Base-by-base conservation (phyloP, 306 rosid genomes). In the Fragaria nilgerrensis region DNA sequence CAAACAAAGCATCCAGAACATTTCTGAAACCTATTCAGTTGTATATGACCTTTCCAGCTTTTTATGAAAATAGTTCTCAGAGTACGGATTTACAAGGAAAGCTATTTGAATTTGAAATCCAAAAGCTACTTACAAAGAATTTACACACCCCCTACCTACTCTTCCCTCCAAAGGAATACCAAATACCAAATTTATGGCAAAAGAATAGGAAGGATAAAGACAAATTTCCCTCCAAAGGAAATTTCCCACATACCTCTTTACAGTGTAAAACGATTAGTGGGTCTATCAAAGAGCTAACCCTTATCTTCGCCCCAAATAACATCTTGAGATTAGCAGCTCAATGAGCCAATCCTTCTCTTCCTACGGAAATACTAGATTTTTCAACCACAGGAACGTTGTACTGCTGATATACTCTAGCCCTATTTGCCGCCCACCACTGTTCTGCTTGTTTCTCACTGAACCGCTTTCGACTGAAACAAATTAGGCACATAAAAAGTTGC, bases 371-470 rank as follows among this genome's bases (percentile, higher is more conserved):
- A 79, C 72, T 63, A 5, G 91, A 88, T 83, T 90, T 90, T 86
- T 90, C 93, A 39, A 77, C 76, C 84, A 85, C 79, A 47, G 86
- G 93, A 63, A 88, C 95, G 23, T 89, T 85, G 79, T 89, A 92
- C 66, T 84, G 87, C 77, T 88, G 90, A 36, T 90, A 87, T 29
- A 92, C 97, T 75, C 93, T 87, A 34, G 82, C 74, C 2, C 93
- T 86, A 76, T 92, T 92, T 80, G 78, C 91, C 5, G 93, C 86
- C 97, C 97, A 92, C 93, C 95, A 89, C 77, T 85, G 91, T 80
- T 92, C 97, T 69, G 95, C 91, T 83, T 92, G 89, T 80, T 88
- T 92, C 90, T 92, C 93, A 41, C 95, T 90, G 79, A 92, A 92
- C 78, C 90, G 85, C 82, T 90, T 92, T 79, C 93, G 95, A 83